Conservation (phyloP, 306 rosid genomes). For the Vigna radiata region DNA sequence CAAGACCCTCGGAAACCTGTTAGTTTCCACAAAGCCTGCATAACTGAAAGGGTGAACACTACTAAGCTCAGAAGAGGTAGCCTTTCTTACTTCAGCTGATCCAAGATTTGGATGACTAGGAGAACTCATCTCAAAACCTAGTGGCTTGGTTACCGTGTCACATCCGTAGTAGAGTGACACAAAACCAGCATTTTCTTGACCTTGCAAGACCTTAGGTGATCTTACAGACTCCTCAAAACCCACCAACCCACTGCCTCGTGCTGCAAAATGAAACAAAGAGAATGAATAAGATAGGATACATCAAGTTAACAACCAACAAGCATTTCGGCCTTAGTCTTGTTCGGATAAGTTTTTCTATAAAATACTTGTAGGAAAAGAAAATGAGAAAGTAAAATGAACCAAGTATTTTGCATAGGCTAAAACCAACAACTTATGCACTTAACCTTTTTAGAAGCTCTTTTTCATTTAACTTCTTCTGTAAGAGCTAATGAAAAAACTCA, state of each 20-base stretch:
- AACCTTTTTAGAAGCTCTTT: background rate
- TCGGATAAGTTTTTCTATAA: background rate
- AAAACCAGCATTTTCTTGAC: slow-evolving; percentile 99
- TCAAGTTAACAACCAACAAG: slow-evolving; percentile 3
- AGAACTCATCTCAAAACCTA: slow-evolving; percentile 75
- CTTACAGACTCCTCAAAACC: slow-evolving; percentile 93
- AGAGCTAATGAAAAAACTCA: background rate
- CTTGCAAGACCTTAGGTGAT: slow-evolving; percentile 99
- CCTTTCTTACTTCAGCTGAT: slow-evolving; percentile 58
- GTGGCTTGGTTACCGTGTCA: slow-evolving; percentile 68
- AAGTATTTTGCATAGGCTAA: background rate
- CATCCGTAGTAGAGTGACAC: slow-evolving; percentile 76
- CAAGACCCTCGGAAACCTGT: slow-evolving; percentile 90
- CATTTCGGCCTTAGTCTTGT: background rate
- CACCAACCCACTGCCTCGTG: slow-evolving; percentile 76
- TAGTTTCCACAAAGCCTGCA: slow-evolving; percentile 85
- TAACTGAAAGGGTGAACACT: slow-evolving; percentile 68
- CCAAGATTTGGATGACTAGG: slow-evolving; percentile 67
- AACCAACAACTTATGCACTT: background rate
- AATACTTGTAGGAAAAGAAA: background rate
- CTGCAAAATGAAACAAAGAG: slow-evolving; percentile 37
- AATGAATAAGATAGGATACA: slow-evolving; percentile 30
- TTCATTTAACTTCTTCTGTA: background rate
- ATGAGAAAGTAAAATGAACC: background rate
- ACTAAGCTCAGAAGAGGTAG: slow-evolving; percentile 62